Base-by-base conservation (phyloP, 2,329 filamentous ascomycete species). In the Phyllachora maydis region DNA sequence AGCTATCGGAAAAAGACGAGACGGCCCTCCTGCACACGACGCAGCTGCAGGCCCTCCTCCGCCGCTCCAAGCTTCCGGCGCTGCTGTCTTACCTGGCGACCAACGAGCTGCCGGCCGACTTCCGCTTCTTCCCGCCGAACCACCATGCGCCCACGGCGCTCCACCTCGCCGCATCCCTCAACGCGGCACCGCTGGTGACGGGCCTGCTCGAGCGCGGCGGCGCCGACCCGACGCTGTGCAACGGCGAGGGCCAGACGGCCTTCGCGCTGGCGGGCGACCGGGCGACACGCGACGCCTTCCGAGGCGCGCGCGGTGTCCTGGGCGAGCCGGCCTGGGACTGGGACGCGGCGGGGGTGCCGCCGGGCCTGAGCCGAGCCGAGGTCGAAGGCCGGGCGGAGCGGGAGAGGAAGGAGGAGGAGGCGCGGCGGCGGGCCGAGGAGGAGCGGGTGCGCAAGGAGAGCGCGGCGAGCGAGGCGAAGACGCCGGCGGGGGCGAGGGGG, bases 201-300 rank as follows among this genome's bases (percentile, higher is more conserved):
- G 78, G 81, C 0, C 61, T 98, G 2, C 56, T 98, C 1, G 54
- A 62, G 1, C 82, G 85, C 45, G 73, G 60, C 4, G 59, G 59
- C 2, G 76, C 81, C 2, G 67, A 92, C 36, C 88, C 88, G 0
- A 70, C 68, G 0, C 26, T 71, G 2, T 45, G 46, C 14, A 92
- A 76, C 39, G 54, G 45, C 3, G 81, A 93, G 30, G 76, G 74
- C n/a, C 82, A 76, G 43, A 76, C 78, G 1, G 50, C 88, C 0
- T 95, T 91, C 42, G 81, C 91, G 26, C 62, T 98, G 2, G 69
- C 79, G 1, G 81, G 85, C 19, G 82, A 95, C 42, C 67, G 82
- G 4, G 49, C 71, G 3, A 93, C 83, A 0, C 68, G 85, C 2
- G 83, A 95, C 40, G 78, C 83, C 0, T 98, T 98, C 50, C 75